A percentile compares a stretch with the other conserved stretches of the same genome.
Evolutionary conservation across 73 alveolate genomes (phyloP).

Genomic region (Paramecium sexaurelia): DNA sequence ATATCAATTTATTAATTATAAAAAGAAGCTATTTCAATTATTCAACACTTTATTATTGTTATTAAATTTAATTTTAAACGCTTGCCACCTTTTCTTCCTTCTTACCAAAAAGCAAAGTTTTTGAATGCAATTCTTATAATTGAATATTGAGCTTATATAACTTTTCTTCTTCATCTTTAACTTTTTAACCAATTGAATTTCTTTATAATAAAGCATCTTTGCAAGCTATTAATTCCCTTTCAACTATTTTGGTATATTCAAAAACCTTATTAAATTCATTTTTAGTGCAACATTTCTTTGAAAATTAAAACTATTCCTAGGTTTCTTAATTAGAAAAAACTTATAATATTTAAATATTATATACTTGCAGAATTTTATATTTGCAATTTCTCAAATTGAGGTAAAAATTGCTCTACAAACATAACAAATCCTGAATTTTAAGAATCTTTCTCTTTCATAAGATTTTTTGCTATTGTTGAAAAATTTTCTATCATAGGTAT

Average conservation of each 20-base stretch:
- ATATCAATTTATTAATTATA: not conserved
- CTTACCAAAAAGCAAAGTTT: not conserved
- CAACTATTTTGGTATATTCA: constrained; percentile 19
- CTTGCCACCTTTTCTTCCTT: not conserved
- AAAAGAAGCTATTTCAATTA: not conserved
- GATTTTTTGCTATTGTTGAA: not conserved
- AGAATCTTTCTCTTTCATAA: not conserved
- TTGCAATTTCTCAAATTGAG: constrained; percentile 1
- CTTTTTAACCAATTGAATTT: not conserved
- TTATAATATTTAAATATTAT: not conserved
- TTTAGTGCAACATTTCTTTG: constrained; percentile 12
- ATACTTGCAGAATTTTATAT: not conserved
- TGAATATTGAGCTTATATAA: not conserved
- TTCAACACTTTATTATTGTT: not conserved
- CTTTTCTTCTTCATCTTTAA: constrained; percentile 15
- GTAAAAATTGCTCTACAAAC: constrained; percentile 2
- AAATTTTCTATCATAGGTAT: not conserved
- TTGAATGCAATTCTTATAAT: constrained; percentile 12
- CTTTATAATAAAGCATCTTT: constrained; percentile 14
- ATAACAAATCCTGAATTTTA: not conserved
- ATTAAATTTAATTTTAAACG: not conserved
- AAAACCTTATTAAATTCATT: not conserved
- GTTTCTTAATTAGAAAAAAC: constrained; percentile 12
- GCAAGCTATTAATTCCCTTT: not conserved
- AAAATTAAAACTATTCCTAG: not conserved